Evolutionary conservation across 805 yeast species (phyloP).

Genomic region (Cyberlindnera suaveolens): DNA sequence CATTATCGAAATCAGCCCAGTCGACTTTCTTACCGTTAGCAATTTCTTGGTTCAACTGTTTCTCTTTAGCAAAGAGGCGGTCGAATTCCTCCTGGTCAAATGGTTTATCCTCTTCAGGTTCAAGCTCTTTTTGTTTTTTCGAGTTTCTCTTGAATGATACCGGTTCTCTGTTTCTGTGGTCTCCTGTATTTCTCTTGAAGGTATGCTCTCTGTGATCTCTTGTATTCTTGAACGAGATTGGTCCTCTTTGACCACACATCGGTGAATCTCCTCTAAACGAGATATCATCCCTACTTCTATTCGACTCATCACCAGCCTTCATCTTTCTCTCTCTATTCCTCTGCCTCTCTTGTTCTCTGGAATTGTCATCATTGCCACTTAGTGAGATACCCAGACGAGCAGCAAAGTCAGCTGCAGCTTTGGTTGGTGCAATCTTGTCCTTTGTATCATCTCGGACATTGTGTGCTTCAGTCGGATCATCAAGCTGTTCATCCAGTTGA

Average conservation of each 20-base stretch:
- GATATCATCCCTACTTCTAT: constrained; percentile 3
- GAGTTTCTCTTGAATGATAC: background rate
- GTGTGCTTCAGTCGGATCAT: background rate
- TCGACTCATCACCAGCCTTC: constrained; percentile 8
- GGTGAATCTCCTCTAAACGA: background rate
- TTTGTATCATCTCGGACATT: constrained; percentile 7
- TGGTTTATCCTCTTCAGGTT: background rate
- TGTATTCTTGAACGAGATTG: background rate
- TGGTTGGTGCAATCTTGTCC: constrained; percentile 14
- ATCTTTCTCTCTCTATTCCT: constrained; percentile 6
- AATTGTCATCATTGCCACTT: background rate
- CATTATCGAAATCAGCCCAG: constrained; percentile 22
- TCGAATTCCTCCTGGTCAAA: constrained; percentile 1
- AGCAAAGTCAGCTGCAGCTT: constrained; percentile 19
- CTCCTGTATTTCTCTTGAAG: background rate
- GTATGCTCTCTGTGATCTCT: background rate
- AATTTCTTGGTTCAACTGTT: constrained; percentile 10
- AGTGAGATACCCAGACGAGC: constrained; percentile 18
- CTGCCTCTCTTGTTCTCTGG: constrained; percentile 8
- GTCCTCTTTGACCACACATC: background rate
- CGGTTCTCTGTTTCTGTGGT: too few species aligned
- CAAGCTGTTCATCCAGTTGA: background rate
- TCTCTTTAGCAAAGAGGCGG: constrained; percentile 5
- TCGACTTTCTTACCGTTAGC: constrained; percentile 14
- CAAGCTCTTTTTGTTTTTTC: background rate